Percentiles rank a stretch among this genome's conserved stretches.
phyloP scores from a whole-genome alignment of 2,329 filamentous ascomycete species.

The Stylonectria norvegica region DNA sequence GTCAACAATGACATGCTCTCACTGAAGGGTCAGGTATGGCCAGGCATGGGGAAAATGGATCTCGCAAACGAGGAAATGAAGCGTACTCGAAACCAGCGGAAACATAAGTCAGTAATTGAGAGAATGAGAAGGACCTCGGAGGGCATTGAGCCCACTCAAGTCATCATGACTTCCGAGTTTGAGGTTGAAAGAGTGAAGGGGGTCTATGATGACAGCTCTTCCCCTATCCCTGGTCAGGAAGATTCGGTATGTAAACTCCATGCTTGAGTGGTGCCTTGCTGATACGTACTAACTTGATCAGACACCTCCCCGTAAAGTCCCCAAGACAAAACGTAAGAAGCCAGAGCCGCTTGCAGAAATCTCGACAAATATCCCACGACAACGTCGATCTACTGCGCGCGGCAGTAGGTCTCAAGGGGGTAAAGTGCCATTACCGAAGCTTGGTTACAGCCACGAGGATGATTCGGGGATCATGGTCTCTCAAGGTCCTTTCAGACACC shows the following conservation, averaged over 20 bases:
- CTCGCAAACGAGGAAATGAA: constrained; percentile 71
- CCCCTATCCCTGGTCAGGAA: constrained; percentile 39
- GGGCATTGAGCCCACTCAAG: constrained; percentile 60
- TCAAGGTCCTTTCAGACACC: constrained; percentile 18
- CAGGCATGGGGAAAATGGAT: constrained; percentile 80
- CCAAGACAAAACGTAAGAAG: constrained; percentile 31
- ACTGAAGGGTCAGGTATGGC: constrained; percentile 71
- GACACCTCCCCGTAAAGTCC: constrained; percentile 31
- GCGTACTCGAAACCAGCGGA: constrained; percentile 73
- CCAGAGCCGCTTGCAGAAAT: constrained; percentile 32
- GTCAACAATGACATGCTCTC: constrained; percentile 31
- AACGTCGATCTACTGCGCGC: constrained; percentile 21
- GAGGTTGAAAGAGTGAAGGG: constrained; percentile 51
- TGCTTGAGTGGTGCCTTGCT: not conserved
- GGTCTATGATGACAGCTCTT: constrained; percentile 60
- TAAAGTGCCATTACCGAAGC: constrained; percentile 18
- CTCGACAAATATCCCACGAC: constrained; percentile 33
- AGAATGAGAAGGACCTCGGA: constrained; percentile 63
- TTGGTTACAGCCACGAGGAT: constrained; percentile 15
- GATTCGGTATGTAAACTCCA: constrained; percentile 40
- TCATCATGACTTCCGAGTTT: constrained; percentile 56
- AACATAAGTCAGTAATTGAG: constrained; percentile 66
- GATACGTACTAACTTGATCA: constrained; percentile 10
- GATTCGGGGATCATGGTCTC: constrained; percentile 9
- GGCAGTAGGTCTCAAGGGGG: constrained; percentile 10